A percentile compares a stretch with the other conserved stretches of the same genome.
These are phyloP conservation scores for Chondrostereum purpureum DNA, from an alignment of 1,284 basidiomycete genomes.

Conservation along the genomic window DNA sequence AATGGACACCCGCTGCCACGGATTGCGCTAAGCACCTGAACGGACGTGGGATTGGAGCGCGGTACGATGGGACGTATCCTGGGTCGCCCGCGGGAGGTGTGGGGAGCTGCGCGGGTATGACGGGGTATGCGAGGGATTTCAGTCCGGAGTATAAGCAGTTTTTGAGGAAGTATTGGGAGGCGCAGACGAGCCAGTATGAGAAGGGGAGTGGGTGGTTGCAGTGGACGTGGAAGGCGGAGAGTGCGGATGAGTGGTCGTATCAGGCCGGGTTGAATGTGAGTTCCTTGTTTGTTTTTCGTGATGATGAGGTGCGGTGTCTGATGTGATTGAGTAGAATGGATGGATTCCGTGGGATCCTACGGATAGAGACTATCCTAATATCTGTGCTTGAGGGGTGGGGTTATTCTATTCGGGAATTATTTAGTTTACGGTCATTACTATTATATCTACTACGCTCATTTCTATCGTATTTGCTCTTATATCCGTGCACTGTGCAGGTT, in stretches of 20 bases:
- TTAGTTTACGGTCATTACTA: no score
- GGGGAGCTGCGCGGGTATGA: slow-evolving; percentile 69
- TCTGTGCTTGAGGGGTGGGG: slow-evolving; percentile 43
- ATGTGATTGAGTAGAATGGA: slow-evolving; percentile 61
- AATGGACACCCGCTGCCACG: slow-evolving; percentile 79
- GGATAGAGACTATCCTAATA: slow-evolving; percentile 38
- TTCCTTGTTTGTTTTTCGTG: background rate
- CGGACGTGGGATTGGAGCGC: slow-evolving; percentile 60
- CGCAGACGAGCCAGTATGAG: slow-evolving; percentile 67
- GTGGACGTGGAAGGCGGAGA: slow-evolving; percentile 67
- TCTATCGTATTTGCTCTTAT: no score
- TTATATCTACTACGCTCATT: no score
- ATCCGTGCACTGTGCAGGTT: no score
- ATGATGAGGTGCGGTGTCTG: background rate
- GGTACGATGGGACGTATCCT: slow-evolving; percentile 75
- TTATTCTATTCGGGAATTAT: no score
- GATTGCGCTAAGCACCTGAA: slow-evolving; percentile 85
- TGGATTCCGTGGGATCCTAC: slow-evolving; percentile 76
- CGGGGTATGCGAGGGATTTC: slow-evolving; percentile 69
- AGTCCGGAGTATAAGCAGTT: slow-evolving; percentile 78
- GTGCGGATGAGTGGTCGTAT: slow-evolving; percentile 73
- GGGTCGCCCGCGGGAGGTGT: slow-evolving; percentile 59
- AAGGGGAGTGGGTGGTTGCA: slow-evolving; percentile 64
- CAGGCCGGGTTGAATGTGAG: slow-evolving; percentile 57
- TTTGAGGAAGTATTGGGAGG: slow-evolving; percentile 80